These are phyloP conservation scores for Glebionis coronaria DNA, from an alignment of 129 eudicot genomes.

Conservation along the genomic window DNA sequence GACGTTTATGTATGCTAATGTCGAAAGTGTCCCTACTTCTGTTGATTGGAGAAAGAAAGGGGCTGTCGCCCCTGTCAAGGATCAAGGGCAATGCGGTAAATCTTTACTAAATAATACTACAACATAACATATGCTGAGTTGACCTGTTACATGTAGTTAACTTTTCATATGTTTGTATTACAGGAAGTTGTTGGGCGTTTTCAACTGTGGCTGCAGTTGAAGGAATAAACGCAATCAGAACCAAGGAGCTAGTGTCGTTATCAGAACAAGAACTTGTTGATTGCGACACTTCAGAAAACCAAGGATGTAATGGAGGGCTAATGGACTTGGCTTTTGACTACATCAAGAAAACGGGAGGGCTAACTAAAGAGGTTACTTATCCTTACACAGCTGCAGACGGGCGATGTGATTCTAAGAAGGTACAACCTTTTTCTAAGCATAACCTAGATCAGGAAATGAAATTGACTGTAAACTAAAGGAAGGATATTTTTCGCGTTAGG, in stretches of 20 bases:
- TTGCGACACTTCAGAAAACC: conserved; percentile 67
- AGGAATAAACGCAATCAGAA: conserved; percentile 80
- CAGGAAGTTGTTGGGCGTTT: conserved; percentile 99
- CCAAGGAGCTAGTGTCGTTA: conserved; percentile 63
- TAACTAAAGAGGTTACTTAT: conserved; percentile 58
- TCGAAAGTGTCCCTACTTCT: conserved; percentile 47
- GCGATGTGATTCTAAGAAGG: conserved; percentile 57
- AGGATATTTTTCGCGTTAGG: conserved; percentile 32
- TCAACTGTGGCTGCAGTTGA: conserved; percentile 85
- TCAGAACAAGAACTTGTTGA: conserved; percentile 96
- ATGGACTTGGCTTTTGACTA: conserved; percentile 87
- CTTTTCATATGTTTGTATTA: conserved; percentile 16
- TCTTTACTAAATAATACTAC: not conserved
- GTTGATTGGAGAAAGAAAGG: conserved; percentile 85
- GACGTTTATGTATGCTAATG: conserved; percentile 53
- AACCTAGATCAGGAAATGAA: not conserved
- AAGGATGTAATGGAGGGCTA: conserved; percentile 88
- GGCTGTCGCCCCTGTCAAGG: conserved; percentile 67
- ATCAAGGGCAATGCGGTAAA: conserved; percentile 96
- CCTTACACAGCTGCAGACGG: conserved; percentile 77
- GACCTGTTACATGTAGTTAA: not conserved
- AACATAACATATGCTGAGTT: not conserved
- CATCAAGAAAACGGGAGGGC: conserved; percentile 64
- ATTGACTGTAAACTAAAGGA: not conserved
- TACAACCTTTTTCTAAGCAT: conserved; percentile 24